These are phyloP conservation scores for Psilocybe mexicana DNA, from an alignment of 1,284 basidiomycete genomes.

Conservation along the genomic window DNA sequence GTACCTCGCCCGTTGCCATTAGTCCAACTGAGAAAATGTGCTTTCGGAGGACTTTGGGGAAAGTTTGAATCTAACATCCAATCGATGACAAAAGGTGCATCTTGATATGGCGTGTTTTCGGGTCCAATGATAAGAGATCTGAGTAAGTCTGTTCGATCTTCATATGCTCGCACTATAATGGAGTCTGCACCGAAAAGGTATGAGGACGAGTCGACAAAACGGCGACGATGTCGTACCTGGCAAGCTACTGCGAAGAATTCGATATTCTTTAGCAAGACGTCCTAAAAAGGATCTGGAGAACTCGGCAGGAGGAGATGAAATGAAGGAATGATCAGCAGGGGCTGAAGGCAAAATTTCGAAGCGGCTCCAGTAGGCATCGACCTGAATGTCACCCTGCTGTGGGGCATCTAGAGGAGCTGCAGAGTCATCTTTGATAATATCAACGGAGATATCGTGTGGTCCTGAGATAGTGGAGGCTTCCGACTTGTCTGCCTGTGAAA, in stretches of 20 bases:
- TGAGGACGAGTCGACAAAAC: conserved; percentile 1
- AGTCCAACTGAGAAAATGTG: conserved; percentile 93
- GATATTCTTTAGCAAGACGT: conserved; percentile 83
- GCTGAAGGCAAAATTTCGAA: conserved; percentile 78
- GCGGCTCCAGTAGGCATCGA: conserved; percentile 60
- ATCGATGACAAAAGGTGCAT: conserved; percentile 94
- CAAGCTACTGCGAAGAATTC: conserved; percentile 74
- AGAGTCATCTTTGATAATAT: neutral
- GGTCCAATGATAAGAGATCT: conserved; percentile 91
- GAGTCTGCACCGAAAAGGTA: conserved; percentile 47
- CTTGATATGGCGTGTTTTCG: conserved; percentile 90
- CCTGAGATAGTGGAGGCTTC: neutral
- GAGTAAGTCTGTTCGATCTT: conserved; percentile 84
- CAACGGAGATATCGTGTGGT: neutral
- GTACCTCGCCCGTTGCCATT: conserved; percentile 88
- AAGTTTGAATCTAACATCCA: conserved; percentile 90
- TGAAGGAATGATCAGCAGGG: conserved; percentile 82
- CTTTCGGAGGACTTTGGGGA: conserved; percentile 83
- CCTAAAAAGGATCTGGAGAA: conserved; percentile 74
- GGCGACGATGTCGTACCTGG: conserved; percentile 51
- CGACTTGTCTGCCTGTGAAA: neutral
- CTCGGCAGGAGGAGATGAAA: conserved; percentile 56
- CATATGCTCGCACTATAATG: conserved; percentile 72
- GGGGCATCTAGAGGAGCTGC: neutral
- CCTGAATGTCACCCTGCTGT: conserved; percentile 2